Evolutionary conservation across 139 green algal species (phyloP), one percentile per base, ranked within the genome.

Genomic region (Volvox africanus): DNA sequence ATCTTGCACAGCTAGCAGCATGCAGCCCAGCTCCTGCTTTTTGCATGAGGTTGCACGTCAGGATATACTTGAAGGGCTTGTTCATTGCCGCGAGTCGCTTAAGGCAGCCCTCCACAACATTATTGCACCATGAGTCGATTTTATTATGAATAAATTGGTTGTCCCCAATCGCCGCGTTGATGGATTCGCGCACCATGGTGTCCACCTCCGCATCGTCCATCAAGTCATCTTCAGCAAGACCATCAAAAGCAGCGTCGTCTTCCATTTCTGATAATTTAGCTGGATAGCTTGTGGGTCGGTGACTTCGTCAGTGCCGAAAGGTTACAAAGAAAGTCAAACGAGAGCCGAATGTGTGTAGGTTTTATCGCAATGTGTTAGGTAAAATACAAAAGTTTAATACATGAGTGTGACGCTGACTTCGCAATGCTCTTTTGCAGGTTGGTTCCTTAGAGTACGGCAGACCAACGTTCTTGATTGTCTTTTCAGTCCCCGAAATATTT

Each of bases 201-300:
- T 98, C 97, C 19, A 98, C 93, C 89, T 98, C 97, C 18, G 96
- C 97, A 89, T 98, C 97, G 68, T 98, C 97, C 30, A 98, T 94
- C 28, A 98, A 78, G 89, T 98, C 96, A 32, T 98, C 96, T 87
- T 98, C 97, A 0, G 93, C 93, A 21, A 97, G 92, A 0, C 93
- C 93, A 37, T 94, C 93, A 37, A 94, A 91, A 30, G 37, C 80
- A 80, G 68, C 80, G 32, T 95, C 86, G 22, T 96, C 92, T 24
- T 91, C 87, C 87, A 91, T 91, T 28, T 17, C 65, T 50, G 26
- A 2, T 73, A 55, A 55, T 55, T 55, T 5, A 55, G 44, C 44
- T 55, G 5, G 9, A n/a, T n/a, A n/a, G n/a, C n/a, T 9, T 55
- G 44, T 55, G 44, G 44, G 44, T 55, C 44, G 44, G 44, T 55